Percentiles rank a stretch among this genome's conserved stretches.
Conservation (phyloP, 225 moss, liverwort and hornwort species). For the Anthoceros angustus region DNA sequence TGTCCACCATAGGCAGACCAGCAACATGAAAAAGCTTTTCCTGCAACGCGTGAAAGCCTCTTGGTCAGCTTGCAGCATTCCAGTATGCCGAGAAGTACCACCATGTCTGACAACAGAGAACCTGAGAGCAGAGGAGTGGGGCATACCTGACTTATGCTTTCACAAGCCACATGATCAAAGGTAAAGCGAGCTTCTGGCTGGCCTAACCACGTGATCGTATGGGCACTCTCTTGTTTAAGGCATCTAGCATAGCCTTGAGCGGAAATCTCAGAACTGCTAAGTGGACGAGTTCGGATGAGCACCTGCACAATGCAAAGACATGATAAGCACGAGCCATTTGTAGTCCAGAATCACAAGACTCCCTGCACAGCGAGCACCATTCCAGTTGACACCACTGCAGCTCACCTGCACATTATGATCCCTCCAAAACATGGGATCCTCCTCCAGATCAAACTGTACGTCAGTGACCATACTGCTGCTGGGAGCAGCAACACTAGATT, state of each 20-base stretch:
- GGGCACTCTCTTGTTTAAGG: constrained; percentile 72
- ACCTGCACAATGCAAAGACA: constrained; percentile 28
- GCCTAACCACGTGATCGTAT: constrained; percentile 77
- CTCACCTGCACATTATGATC: constrained; percentile 48
- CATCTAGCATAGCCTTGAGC: constrained; percentile 60
- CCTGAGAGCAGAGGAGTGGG: neutral
- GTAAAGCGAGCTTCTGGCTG: constrained; percentile 90
- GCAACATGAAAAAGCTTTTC: constrained; percentile 36
- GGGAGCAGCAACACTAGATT: constrained; percentile 19
- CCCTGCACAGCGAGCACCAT: neutral
- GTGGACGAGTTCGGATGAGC: constrained; percentile 71
- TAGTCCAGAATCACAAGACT: neutral
- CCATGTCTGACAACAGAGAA: neutral
- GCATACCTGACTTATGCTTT: constrained; percentile 62
- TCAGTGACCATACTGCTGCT: constrained; percentile 8
- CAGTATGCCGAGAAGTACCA: neutral
- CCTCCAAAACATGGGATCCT: constrained; percentile 45
- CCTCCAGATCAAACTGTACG: constrained; percentile 36
- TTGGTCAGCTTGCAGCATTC: no score
- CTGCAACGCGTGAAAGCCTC: constrained; percentile 12
- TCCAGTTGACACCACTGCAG: neutral
- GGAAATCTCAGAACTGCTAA: constrained; percentile 50
- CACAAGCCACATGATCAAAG: constrained; percentile 97
- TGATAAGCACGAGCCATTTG: neutral
- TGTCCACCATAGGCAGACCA: constrained; percentile 43